Conservation (phyloP, 352 stramenopile genomes). For the Phytophthora palmivora region DNA sequence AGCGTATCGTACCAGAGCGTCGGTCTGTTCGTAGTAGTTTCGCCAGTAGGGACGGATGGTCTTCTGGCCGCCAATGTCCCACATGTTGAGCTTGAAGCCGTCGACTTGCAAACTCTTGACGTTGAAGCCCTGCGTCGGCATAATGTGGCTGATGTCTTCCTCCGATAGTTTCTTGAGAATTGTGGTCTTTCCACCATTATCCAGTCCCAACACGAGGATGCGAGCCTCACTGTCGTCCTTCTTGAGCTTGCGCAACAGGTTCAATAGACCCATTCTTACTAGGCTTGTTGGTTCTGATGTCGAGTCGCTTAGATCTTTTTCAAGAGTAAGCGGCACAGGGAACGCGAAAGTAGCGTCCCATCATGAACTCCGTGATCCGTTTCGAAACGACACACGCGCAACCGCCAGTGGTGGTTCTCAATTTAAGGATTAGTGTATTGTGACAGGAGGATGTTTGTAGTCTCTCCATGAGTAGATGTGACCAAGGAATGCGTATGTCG, state of each 20-base stretch:
- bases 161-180: constrained; percentile 97
- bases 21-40: constrained; percentile 99
- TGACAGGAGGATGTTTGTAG: too few species aligned
- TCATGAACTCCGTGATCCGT: constrained; percentile 14
- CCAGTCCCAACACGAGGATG: constrained; percentile 95
- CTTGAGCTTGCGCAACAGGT: constrained; percentile 96
- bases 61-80: constrained; percentile 99
- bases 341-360: constrained; percentile 1
- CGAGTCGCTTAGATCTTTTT: constrained; percentile 43
- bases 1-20: constrained; percentile 75
- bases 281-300: constrained; percentile 8
- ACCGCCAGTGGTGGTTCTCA: too few species aligned
- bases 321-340: constrained; percentile 44
- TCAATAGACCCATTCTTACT: constrained; percentile 91
- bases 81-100: constrained; percentile 98
- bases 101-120: constrained; percentile 96
- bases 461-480: too few species aligned
- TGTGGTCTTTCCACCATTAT: constrained; percentile 97
- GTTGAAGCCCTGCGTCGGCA: constrained; percentile 96
- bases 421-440: background rate
- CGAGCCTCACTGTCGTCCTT: constrained; percentile 94
- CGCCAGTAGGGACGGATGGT: constrained; percentile 99
- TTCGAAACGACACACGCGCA: constrained; percentile 21
- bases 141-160: constrained; percentile 95
- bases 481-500: too few species aligned